Evolutionary conservation across 2,329 filamentous ascomycete genomes (phyloP), one percentile per base, ranked within the genome.

Genomic region (Pseudogymnoascus sp.): DNA sequence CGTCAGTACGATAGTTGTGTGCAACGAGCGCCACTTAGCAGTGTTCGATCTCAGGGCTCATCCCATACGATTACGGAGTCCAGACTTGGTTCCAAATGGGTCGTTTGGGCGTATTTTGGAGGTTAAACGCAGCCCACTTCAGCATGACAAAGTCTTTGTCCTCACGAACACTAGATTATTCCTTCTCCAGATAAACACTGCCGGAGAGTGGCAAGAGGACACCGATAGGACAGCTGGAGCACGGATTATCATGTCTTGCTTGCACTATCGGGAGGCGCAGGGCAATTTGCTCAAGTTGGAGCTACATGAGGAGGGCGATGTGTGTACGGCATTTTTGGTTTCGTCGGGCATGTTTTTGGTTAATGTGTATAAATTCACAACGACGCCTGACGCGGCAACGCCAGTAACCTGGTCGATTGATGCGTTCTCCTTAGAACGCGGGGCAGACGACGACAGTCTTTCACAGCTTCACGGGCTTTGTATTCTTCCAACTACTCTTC

Each of bases 41-140:
- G 62, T 73, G 3, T 71, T 73, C 59, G 67, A 73, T 63, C 17
- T 72, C 1, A 69, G 68, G 21, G 62, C 61, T 10, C 12, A 59
- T 35, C 63, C 66, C 33, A 64, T 17, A 13, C 67, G 65, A 17
- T 44, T 73, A 3, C 42, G 63, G 6, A 65, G 64, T 35, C 48
- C 63, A 6, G 63, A 67, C 12, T 59, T 73, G 2, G 55, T 70
- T 2, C 31, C 64, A 4, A 25, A 27, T 10, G 65, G 55, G 0
- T 65, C 63, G 9, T 61, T 63, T n/a, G 65, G 77, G 63, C 80
- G 80, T 80, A 81, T 91, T 58, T 70, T 91, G 63, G 82, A 88
- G 68, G 69, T 86, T 1, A 78, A 78, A 65, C 67, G 72, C 7
- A 82, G 81, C 63, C 78, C 79, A 0, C 68, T 72, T 2, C 74